Base-by-base conservation (phyloP, 2,329 filamentous ascomycete species). In the Hypoxylon sp. region DNA sequence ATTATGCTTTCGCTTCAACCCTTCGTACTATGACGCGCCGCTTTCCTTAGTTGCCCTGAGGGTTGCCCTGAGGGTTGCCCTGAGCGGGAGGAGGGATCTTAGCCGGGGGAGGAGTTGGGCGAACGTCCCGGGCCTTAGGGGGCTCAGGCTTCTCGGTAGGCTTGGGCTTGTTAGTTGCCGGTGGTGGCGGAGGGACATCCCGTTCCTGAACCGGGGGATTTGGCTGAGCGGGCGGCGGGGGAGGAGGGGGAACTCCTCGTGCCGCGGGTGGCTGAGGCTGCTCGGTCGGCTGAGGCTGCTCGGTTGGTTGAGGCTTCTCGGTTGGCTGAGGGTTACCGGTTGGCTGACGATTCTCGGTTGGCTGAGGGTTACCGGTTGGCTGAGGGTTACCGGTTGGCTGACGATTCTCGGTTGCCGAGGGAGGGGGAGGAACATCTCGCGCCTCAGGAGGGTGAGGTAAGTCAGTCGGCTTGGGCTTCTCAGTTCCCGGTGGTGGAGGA, bases 91-190 rank as follows among this genome's bases (percentile, higher is more conserved):
- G 56, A 34, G 46, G 46, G 11, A 9, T 43, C 32, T 46, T 13
- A 14, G 52, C 3, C 7, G 52, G 36, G 5, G 56, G 56, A 36
- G 56, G 56, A 1, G 56, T 45, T 1, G 56, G 56, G 5, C 32
- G 55, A 3, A 14, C 55, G 2, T 13, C 45, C 2, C 45, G 41
- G 1, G 30, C 38, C 3, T 30, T 13, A 6, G 30, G 11, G n/a
- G 43, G 55, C 5, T 28, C 43, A 28, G 41, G 43, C 1, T 9
- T 30, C 28, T 30, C 28, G 28, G 28, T 30, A 1, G 28, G 28
- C 28, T 30, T 30, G 28, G 28, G 11, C 25, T 30, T 28, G 6
- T n/a, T 5, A 17, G 46, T n/a, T 17, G 46, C 23, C 13, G 46
- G 46, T 11, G 46, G 46, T 14, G 48, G 48, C 7, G 48, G 48